Evolutionary conservation across 2,329 filamentous ascomycete species (phyloP).

Genomic region (Chrysoporthe puriensis): DNA sequence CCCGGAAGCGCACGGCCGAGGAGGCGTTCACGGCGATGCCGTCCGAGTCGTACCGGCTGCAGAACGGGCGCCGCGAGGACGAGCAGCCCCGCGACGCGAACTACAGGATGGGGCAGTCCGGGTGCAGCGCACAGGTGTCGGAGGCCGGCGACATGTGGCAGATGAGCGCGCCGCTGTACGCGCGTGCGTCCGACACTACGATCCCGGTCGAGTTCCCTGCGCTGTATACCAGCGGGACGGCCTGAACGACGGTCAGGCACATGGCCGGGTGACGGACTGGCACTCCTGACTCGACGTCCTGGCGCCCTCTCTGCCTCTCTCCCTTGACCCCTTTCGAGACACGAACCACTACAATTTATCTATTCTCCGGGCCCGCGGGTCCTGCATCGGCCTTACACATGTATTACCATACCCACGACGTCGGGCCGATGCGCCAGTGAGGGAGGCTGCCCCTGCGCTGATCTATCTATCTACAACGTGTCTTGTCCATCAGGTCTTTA

Average conservation of each 20-base stretch:
- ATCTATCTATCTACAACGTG: neutral
- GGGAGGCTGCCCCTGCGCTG: neutral
- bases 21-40: slow-evolving; percentile 21
- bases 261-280: neutral
- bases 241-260: neutral
- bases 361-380: too few species aligned
- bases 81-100: slow-evolving; percentile 18
- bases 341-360: neutral
- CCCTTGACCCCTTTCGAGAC: too few species aligned
- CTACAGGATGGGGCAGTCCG: slow-evolving; percentile 11
- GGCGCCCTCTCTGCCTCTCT: too few species aligned
- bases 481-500: neutral
- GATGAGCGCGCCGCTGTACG: slow-evolving; percentile 17
- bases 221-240: neutral
- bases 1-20: slow-evolving; percentile 22
- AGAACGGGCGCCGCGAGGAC: slow-evolving; percentile 25
- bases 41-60: slow-evolving; percentile 21
- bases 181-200: slow-evolving; percentile 16
- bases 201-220: slow-evolving; percentile 15
- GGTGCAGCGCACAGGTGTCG: neutral
- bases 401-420: neutral
- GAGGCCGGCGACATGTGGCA: slow-evolving; percentile 5
- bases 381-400: neutral
- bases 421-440: neutral
- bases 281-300: neutral